These are phyloP conservation scores for Epichloe glyceriae DNA, from an alignment of 2,329 filamentous ascomycete species.

Conservation along the genomic window DNA sequence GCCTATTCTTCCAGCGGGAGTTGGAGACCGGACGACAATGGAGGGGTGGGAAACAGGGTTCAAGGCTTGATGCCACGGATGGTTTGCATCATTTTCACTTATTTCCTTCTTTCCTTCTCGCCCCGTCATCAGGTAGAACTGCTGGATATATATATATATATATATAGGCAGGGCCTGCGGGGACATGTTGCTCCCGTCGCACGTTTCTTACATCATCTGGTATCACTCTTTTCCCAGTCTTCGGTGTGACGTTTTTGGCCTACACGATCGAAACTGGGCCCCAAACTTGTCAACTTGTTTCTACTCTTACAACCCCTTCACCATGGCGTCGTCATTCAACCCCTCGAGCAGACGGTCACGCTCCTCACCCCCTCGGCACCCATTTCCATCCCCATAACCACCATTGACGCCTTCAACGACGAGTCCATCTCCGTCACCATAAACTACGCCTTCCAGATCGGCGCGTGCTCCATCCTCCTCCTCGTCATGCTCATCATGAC, in stretches of 20 bases:
- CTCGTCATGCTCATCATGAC: constrained; percentile 56
- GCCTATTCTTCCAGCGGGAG: background rate
- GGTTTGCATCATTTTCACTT: background rate
- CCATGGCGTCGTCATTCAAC: constrained; percentile 14
- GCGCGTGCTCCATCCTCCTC: constrained; percentile 52
- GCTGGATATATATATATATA: background rate
- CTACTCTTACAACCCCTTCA: too few species aligned
- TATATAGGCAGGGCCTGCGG: too few species aligned
- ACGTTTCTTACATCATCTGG: too few species aligned
- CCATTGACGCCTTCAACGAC: constrained; percentile 20
- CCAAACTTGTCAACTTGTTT: too few species aligned
- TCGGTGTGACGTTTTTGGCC: background rate
- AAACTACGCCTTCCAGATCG: constrained; percentile 59
- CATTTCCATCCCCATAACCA: constrained; percentile 19
- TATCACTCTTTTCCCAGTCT: too few species aligned
- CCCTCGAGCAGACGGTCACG: constrained; percentile 22
- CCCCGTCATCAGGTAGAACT: background rate
- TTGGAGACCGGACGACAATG: background rate
- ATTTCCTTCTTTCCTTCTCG: background rate
- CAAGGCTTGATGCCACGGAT: background rate
- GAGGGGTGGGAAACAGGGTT: too few species aligned
- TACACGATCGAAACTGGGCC: background rate
- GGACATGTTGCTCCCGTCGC: too few species aligned
- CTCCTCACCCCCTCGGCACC: constrained; percentile 18
- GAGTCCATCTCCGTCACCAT: constrained; percentile 30